Evolutionary conservation across 148 eudicot genomes (phyloP).

Genomic region (Cornus kousa): DNA sequence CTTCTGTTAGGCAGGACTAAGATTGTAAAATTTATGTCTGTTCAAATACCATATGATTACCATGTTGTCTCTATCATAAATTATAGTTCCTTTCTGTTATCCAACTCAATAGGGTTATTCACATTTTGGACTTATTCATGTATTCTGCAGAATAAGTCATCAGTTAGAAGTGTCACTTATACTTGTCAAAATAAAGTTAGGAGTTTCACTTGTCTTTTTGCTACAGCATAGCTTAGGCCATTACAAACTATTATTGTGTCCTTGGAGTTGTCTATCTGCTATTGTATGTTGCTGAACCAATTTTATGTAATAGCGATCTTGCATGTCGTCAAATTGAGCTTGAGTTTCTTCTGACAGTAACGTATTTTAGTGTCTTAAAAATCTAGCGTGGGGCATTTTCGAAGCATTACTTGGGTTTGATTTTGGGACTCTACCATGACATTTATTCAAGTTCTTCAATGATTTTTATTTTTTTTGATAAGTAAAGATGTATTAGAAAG

Average conservation of each 20-base stretch:
- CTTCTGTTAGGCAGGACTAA: background rate
- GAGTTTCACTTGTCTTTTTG: too few relatives aligned
- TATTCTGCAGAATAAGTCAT: background rate
- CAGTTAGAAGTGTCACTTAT: background rate
- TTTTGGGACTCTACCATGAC: background rate
- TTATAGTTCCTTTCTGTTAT: background rate
- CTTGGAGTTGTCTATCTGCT: background rate
- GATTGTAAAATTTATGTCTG: background rate
- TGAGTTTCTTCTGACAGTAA: background rate
- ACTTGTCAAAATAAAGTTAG: too few relatives aligned
- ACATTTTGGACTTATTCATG: background rate
- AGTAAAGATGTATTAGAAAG: too few relatives aligned
- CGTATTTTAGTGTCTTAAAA: background rate
- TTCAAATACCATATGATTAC: background rate
- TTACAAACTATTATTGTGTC: background rate
- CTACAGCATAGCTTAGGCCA: background rate
- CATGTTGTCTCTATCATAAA: background rate
- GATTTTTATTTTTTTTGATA: too few relatives aligned
- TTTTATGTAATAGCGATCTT: too few relatives aligned
- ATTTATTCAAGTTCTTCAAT: background rate
- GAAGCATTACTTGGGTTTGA: background rate
- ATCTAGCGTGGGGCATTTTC: background rate
- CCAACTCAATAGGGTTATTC: background rate
- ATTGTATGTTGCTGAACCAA: background rate
- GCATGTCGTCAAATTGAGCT: slow-evolving; percentile 12